These are phyloP conservation scores for Didymella arachidicola DNA, from an alignment of 2,329 filamentous ascomycete genomes.

Conservation along the genomic window DNA sequence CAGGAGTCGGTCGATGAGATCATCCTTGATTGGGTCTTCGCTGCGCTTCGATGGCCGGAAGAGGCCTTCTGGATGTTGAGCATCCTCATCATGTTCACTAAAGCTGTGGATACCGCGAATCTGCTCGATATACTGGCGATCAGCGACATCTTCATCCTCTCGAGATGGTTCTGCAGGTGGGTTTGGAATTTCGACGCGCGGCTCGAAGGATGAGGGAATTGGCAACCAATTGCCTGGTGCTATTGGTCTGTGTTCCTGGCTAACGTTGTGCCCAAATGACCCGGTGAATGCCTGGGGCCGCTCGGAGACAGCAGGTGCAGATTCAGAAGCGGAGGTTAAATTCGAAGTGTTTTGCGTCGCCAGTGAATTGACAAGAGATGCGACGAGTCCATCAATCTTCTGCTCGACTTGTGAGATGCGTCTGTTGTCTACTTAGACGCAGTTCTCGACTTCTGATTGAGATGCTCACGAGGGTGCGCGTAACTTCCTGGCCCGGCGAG, in stretches of 20 bases:
- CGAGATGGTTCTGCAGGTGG: slow-evolving; percentile 8
- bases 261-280: slow-evolving; percentile 1
- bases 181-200: slow-evolving; percentile 11
- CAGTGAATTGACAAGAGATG: slow-evolving; percentile 36
- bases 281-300: neutral
- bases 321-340: neutral
- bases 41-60: slow-evolving; percentile 27
- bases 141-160: slow-evolving; percentile 25
- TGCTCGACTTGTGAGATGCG: slow-evolving; percentile 49
- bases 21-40: slow-evolving; percentile 36
- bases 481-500: slow-evolving; percentile 35
- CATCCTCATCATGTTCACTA: slow-evolving; percentile 25
- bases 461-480: slow-evolving; percentile 45
- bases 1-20: slow-evolving; percentile 31
- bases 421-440: slow-evolving; percentile 22
- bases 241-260: slow-evolving; percentile 9
- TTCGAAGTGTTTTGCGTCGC: slow-evolving; percentile 1
- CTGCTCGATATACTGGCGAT: slow-evolving; percentile 36
- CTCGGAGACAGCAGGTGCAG: neutral
- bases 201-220: slow-evolving; percentile 36
- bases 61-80: slow-evolving; percentile 21
- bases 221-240: slow-evolving; percentile 42
- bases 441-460: neutral
- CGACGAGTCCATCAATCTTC: slow-evolving; percentile 48
- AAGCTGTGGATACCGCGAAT: slow-evolving; percentile 40